Evolutionary conservation across 768 basidiomycete genomes (phyloP).

Genomic region (Suillus placidus): DNA sequence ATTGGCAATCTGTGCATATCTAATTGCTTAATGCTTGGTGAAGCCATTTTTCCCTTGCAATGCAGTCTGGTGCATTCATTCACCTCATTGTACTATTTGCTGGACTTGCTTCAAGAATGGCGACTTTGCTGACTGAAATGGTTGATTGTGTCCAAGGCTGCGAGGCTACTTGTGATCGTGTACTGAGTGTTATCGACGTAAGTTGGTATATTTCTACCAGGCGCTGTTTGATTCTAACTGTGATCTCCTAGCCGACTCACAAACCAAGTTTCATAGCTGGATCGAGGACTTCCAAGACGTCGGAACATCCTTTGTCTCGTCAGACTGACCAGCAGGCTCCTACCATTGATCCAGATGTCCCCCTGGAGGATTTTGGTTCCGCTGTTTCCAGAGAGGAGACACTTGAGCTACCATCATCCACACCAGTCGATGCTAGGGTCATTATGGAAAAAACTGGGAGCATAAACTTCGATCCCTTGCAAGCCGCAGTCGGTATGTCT

Average conservation of each 20-base stretch:
- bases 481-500: neutral
- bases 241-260: slow-evolving; percentile 20
- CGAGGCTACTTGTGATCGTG: slow-evolving; percentile 28
- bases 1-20: slow-evolving; percentile 1
- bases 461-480: neutral
- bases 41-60: slow-evolving; percentile 63
- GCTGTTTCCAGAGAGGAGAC: slow-evolving; percentile 13
- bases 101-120: slow-evolving; percentile 64
- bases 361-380: slow-evolving; percentile 21
- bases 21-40: slow-evolving; percentile 3
- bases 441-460: neutral
- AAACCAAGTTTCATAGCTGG: neutral
- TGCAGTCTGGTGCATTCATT: slow-evolving; percentile 76
- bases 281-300: neutral
- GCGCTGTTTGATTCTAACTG: slow-evolving; percentile 12
- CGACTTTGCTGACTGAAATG: slow-evolving; percentile 47
- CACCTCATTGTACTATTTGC: slow-evolving; percentile 64
- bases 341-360: slow-evolving; percentile 8
- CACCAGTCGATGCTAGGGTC: neutral
- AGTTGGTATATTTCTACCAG: slow-evolving; percentile 12
- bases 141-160: slow-evolving; percentile 38
- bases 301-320: slow-evolving; percentile 7
- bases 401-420: neutral
- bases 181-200: slow-evolving; percentile 38
- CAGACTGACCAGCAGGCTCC: neutral